Evolutionary conservation across 1,284 basidiomycete genomes (phyloP).

Genomic region (Cryptococcus amylolentus): DNA sequence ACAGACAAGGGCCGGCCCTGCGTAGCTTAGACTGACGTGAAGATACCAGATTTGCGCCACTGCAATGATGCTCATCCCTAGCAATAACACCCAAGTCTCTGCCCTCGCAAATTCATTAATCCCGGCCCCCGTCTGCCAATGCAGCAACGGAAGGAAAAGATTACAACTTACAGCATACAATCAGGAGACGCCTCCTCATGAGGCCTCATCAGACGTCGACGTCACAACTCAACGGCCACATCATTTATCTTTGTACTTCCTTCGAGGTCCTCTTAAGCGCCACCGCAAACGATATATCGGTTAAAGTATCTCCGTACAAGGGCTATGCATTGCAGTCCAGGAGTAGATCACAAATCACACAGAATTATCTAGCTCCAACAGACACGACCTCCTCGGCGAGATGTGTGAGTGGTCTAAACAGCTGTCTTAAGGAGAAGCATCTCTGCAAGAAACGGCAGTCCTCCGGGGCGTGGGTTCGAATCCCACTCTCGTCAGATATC

Average conservation of each 20-base stretch:
- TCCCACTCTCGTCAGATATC: conserved; percentile 14
- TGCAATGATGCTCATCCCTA: conserved; percentile 36
- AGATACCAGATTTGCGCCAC: conserved; percentile 73
- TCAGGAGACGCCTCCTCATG: too few relatives aligned
- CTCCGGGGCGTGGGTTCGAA: conserved; percentile 22
- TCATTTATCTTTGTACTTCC: too few relatives aligned
- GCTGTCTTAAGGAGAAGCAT: background rate
- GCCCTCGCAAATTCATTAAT: conserved; percentile 74
- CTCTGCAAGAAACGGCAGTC: background rate
- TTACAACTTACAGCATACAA: too few relatives aligned
- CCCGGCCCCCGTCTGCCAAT: conserved; percentile 52
- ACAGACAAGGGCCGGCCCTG: conserved; percentile 84
- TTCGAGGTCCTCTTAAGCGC: too few relatives aligned
- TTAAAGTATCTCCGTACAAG: too few relatives aligned
- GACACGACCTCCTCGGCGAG: background rate
- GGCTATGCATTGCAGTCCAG: too few relatives aligned
- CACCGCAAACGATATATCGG: too few relatives aligned
- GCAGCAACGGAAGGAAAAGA: background rate
- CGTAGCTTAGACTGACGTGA: conserved; percentile 79
- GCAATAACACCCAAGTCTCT: conserved; percentile 44
- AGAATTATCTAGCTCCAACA: too few relatives aligned
- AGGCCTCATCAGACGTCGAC: too few relatives aligned
- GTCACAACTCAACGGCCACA: too few relatives aligned
- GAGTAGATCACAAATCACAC: too few relatives aligned
- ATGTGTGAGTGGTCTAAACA: background rate